Evolutionary conservation across 169 alveolate genomes (phyloP), one percentile per base, ranked within the genome.

Genomic region (Eimeria necatrix): DNA sequence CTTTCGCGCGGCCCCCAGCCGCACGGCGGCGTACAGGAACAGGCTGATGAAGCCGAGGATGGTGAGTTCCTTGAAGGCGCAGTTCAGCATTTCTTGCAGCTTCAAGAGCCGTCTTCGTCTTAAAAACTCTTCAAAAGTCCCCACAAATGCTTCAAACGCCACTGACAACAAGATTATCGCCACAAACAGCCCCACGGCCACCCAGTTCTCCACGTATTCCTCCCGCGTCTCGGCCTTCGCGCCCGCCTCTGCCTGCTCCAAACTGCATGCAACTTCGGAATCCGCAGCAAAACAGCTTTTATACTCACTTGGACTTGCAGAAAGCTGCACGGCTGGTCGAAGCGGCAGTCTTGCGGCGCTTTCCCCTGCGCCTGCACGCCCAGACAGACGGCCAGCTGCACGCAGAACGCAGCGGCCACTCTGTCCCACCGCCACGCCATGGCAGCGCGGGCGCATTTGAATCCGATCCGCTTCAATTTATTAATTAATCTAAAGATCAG

Each of bases 1-100:
- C 80, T 32, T 84, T 20, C 83, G 96, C 41, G 74, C 80, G 24
- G 52, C 85, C 0, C 94, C 94, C 12, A 52, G 70, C n/a, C 90
- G 86, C 2, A 80, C 60, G 18, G 78, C 24, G 71, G 76, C 49
- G 46, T 89, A 94, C 18, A 89, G 70, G n/a, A 92, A 64, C 24
- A 91, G 22, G 18, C 83, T 59, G 70, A 94, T 89, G 52, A 94
- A 94, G 26, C 96, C 96, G 32, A 94, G 93, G n/a, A 94, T 76
- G 20, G 96, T 90, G 51, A 94, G 76, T 32, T 94, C 96, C 41
- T 94, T 94, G 80, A 32, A 89, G 46, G 91, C 94, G 18, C 84
- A 76, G 20, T 59, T 46, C 49, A 94, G 49, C 92, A 94, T 60
- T 24, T 80, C 80, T 32, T 73, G 53, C 24, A 94, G 76, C 70